Evolutionary conservation across 2,329 filamentous ascomycete genomes (phyloP).

Genomic region (Ophiostoma fasciatum): DNA sequence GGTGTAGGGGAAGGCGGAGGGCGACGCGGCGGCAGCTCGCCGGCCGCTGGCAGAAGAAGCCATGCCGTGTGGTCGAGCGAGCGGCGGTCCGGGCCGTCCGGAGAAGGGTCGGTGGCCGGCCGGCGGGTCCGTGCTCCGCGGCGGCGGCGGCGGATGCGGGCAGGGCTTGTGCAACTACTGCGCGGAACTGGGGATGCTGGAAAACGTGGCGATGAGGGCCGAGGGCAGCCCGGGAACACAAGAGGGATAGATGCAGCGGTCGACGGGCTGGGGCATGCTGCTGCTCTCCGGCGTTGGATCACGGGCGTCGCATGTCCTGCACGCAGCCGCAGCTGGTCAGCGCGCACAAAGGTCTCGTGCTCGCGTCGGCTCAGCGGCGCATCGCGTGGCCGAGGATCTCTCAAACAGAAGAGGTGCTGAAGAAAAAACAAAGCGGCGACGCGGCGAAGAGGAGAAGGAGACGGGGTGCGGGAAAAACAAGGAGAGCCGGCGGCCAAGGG

Average conservation of each 20-base stretch:
- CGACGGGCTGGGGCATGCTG: background rate
- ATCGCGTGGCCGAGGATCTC: background rate
- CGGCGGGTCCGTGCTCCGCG: constrained; percentile 1
- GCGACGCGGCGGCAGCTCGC: constrained; percentile 14
- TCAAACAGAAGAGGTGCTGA: too few relatives aligned
- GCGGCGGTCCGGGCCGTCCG: too few relatives aligned
- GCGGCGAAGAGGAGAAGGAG: background rate
- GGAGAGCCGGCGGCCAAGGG: too few relatives aligned
- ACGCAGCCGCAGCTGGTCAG: background rate
- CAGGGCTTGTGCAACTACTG: background rate
- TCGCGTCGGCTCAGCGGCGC: background rate
- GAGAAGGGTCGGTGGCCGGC: background rate
- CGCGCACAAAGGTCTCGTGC: background rate
- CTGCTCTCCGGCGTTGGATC: background rate
- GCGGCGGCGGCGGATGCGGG: background rate
- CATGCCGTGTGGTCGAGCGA: background rate
- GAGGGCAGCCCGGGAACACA: background rate
- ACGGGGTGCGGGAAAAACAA: too few relatives aligned
- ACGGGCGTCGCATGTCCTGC: too few relatives aligned
- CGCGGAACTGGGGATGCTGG: background rate
- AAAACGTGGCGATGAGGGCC: background rate
- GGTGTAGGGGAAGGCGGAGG: constrained; percentile 54
- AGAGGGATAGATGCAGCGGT: constrained; percentile 1
- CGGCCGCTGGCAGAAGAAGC: constrained; percentile 3
- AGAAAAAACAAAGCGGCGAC: background rate